Evolutionary conservation across 2,329 filamentous ascomycete genomes (phyloP).

Genomic region (Pseudogymnoascus sp.): DNA sequence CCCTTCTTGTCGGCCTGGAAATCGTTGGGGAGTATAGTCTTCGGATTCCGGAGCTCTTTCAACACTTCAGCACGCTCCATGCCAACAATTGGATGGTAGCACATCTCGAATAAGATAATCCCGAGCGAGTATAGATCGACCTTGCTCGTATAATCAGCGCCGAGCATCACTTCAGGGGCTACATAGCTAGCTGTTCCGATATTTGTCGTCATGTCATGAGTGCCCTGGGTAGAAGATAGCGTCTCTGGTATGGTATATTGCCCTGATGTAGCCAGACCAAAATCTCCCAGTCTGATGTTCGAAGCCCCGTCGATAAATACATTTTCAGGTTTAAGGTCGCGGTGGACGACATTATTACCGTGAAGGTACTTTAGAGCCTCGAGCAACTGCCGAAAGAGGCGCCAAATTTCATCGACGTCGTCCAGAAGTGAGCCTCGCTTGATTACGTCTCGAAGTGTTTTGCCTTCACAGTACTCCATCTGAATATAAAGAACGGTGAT

Average conservation of each 20-base stretch:
- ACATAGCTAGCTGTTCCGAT: constrained; percentile 82
- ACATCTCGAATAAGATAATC: constrained; percentile 99
- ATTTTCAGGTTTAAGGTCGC: constrained; percentile 94
- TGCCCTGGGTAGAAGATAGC: constrained; percentile 21
- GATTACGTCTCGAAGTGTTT: constrained; percentile 85
- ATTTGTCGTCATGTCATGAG: constrained; percentile 55
- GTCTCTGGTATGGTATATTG: constrained; percentile 59
- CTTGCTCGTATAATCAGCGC: constrained; percentile 79
- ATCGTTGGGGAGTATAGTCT: constrained; percentile 61
- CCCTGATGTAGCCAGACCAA: constrained; percentile 85
- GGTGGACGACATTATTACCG: constrained; percentile 82
- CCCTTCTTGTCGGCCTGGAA: constrained; percentile 64
- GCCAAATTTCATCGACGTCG: constrained; percentile 67
- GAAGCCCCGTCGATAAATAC: constrained; percentile 80
- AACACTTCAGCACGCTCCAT: constrained; percentile 60
- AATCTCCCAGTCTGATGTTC: constrained; percentile 93
- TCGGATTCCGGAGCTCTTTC: constrained; percentile 57
- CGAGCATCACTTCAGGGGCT: constrained; percentile 75
- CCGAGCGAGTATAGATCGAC: constrained; percentile 97
- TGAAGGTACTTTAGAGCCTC: constrained; percentile 90
- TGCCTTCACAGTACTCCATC: constrained; percentile 96
- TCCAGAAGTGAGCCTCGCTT: constrained; percentile 65
- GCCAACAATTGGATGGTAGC: constrained; percentile 54
- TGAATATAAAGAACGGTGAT: constrained; percentile 5
- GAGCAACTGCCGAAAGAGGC: constrained; percentile 81